These are phyloP conservation scores for Eucalyptus tenuipes DNA, from an alignment of 345 rosid genomes.

Conservation along the genomic window DNA sequence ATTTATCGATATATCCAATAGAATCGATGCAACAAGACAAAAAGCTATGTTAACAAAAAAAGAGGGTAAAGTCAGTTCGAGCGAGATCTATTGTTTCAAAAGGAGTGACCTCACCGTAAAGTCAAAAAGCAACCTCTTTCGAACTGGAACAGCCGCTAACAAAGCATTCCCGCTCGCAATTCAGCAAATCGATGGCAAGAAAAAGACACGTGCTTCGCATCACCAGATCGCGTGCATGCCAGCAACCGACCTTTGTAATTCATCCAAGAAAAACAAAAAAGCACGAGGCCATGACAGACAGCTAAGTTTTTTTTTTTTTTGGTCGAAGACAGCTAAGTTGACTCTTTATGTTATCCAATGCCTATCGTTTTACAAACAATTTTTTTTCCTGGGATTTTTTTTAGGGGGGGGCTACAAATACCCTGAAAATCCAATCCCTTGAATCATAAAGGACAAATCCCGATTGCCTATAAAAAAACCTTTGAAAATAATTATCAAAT, in stretches of 20 bases:
- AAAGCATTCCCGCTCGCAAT: neutral
- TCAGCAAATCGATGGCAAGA: no score
- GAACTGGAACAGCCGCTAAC: neutral
- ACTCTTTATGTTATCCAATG: neutral
- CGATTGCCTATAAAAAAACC: neutral
- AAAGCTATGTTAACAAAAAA: neutral
- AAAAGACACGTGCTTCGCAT: neutral
- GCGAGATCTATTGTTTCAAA: neutral
- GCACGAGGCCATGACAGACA: neutral
- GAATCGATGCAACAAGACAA: neutral
- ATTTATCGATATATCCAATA: accelerated
- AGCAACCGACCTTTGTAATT: neutral
- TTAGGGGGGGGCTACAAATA: neutral
- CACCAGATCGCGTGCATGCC: neutral
- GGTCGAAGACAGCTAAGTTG: neutral
- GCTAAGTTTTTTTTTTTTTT: neutral
- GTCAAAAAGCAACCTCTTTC: neutral
- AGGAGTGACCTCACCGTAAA: neutral
- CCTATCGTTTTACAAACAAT: neutral
- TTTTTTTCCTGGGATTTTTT: neutral
- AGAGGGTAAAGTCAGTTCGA: neutral
- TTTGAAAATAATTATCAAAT: accelerated
- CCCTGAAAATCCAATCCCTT: neutral
- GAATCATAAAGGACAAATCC: neutral
- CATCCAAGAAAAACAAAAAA: neutral